phyloP scores from a whole-genome alignment of 73 alveolate genomes.

The Uronychia setigera region DNA sequence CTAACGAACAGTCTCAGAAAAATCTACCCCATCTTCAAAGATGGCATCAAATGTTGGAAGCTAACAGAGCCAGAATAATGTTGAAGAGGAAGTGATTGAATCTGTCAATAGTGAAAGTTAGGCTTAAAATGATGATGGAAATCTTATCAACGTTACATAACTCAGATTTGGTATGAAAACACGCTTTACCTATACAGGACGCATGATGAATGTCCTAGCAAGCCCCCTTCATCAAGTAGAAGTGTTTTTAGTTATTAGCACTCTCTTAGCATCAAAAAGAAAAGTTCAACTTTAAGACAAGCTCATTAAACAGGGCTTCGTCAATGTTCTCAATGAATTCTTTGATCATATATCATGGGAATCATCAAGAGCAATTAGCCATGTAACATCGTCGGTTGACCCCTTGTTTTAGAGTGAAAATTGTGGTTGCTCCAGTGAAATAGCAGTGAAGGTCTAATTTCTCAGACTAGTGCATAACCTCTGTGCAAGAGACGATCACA shows the following conservation, averaged over 20 bases:
- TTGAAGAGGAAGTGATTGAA: no score
- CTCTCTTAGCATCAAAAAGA: neutral
- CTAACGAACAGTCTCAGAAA: no score
- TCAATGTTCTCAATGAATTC: neutral
- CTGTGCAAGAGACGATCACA: constrained; percentile 68
- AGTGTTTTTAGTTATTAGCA: neutral
- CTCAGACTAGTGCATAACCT: constrained; percentile 65
- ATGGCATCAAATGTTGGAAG: no score
- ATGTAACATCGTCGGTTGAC: neutral
- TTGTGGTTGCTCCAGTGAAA: neutral
- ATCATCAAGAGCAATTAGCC: neutral
- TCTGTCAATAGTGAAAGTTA: no score
- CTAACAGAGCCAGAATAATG: no score
- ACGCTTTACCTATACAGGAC: no score
- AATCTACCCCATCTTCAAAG: no score
- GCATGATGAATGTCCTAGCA: neutral
- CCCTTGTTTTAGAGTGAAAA: neutral
- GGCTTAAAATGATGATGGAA: no score
- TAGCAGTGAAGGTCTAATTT: constrained; percentile 56
- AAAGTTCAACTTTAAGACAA: neutral
- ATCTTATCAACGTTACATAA: no score
- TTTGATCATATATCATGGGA: neutral
- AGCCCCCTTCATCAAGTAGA: neutral
- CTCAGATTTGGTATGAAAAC: neutral
- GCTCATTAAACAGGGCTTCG: neutral